Percentiles rank a stretch among this genome's conserved stretches.
Evolutionary conservation across 768 basidiomycete genomes (phyloP).

Genomic region (Pleurotus ostreatus): DNA sequence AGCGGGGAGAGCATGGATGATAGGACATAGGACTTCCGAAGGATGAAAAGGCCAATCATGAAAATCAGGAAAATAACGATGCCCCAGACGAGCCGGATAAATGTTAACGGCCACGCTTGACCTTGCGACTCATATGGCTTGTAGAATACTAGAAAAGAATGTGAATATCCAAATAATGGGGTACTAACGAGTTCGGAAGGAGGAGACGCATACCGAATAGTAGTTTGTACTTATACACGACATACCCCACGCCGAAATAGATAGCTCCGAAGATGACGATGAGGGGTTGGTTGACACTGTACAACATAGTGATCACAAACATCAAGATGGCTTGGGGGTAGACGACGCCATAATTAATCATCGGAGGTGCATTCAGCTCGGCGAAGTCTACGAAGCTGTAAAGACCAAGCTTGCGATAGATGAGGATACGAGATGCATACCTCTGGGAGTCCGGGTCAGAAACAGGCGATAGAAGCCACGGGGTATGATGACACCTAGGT

Average conservation of each 20-base stretch:
- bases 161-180: neutral
- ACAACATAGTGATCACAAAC: conserved; percentile 91
- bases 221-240: conserved; percentile 98
- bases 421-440: conserved; percentile 32
- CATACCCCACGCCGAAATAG: conserved; percentile 94
- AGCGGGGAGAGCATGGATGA: conserved; percentile 70
- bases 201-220: conserved; percentile 67
- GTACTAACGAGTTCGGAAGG: too few relatives aligned
- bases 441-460: conserved; percentile 86
- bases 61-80: conserved; percentile 91
- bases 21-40: conserved; percentile 42
- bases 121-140: conserved; percentile 98
- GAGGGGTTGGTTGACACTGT: conserved; percentile 93
- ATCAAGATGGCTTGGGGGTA: conserved; percentile 97
- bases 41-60: conserved; percentile 94
- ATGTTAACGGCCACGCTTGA: conserved; percentile 97
- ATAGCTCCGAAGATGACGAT: conserved; percentile 93
- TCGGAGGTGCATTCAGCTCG: conserved; percentile 94
- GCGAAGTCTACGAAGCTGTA: conserved; percentile 71
- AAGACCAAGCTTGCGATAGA: neutral
- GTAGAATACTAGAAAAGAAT: conserved; percentile 72
- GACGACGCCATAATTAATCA: conserved; percentile 96
- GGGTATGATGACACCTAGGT: conserved; percentile 84
- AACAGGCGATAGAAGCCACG: conserved; percentile 71
- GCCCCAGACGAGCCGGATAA: conserved; percentile 88